Evolutionary conservation across 768 basidiomycete species (phyloP), one percentile per base, ranked within the genome.

Genomic region (Lentinula sp.): DNA sequence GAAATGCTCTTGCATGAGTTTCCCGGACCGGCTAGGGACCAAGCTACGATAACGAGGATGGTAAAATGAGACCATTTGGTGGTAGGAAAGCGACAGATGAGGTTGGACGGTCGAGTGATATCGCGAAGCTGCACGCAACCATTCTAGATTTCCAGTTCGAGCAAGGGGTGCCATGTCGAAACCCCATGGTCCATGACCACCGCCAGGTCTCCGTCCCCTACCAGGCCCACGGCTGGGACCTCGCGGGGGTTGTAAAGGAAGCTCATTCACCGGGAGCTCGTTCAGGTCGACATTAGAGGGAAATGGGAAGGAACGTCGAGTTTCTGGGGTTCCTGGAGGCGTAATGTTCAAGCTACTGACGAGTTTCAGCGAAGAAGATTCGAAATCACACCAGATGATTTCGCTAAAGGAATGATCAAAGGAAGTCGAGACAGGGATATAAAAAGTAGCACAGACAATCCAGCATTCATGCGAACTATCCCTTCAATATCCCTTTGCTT

Each of bases 381-480:
- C 16, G 37, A 68, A 69, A 51, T 69, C 63, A 65, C 70, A 71
- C 67, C 67, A 68, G 15, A 70, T 56, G 8, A 71, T 54, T 57
- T 71, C 70, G 51, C 66, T 67, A 41, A 23, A 8, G 3, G 37
- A 4, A 43, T 16, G 16, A 42, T 20, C 23, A 39, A 28, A 20
- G 7, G 15, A 8, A 10, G 32, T 16, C 6, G 23, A 41, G 23
- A 5, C 16, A 46, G 36, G 18, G 46, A 18, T 20, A 20, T 5
- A 7, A 48, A 50, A 16, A 15, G 32, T 57, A 43, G 20, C 2
- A 56, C 66, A 35, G 49, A 65, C 66, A 71, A 70, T 36, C 69
- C 70, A 4, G 70, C 64, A 59, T 71, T 70, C 67, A 66, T 66
- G 20, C 69, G 66, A 16, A 71, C 66, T 46, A 70, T 67, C 2